phyloP scores from a whole-genome alignment of 306 rosid species.

The Acacia crassicarpa region DNA sequence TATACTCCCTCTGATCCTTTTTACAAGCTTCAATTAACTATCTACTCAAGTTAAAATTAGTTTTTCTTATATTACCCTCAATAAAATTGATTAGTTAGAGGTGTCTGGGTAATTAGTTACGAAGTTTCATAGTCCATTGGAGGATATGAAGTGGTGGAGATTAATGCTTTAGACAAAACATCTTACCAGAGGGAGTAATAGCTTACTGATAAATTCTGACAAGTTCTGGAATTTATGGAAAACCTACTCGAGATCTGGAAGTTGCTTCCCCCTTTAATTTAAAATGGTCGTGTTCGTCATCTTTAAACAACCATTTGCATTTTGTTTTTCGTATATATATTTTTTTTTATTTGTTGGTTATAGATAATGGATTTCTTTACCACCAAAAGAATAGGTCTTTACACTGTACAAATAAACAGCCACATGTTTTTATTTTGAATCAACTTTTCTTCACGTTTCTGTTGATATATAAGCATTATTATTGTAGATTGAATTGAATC shows the following conservation, averaged over 20 bases:
- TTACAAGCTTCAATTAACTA: background rate
- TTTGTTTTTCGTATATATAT: background rate
- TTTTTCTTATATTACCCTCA: background rate
- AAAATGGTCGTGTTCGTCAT: background rate
- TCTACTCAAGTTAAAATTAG: background rate
- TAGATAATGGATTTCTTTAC: background rate
- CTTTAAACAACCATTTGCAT: background rate
- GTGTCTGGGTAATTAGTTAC: background rate
- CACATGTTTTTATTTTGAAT: background rate
- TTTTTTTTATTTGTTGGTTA: too few species aligned
- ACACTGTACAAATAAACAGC: too few species aligned
- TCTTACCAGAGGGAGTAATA: background rate
- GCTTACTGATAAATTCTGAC: background rate
- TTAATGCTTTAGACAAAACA: background rate
- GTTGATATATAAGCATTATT: background rate
- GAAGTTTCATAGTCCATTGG: background rate
- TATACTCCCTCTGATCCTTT: background rate
- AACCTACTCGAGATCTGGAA: background rate
- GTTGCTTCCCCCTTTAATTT: background rate
- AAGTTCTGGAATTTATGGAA: background rate
- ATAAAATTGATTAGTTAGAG: too few species aligned
- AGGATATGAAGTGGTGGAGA: too few species aligned
- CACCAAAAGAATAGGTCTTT: background rate
- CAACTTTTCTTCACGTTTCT: background rate
- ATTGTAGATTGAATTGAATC: slow-evolving; percentile 44